Evolutionary conservation across 1,284 basidiomycete species (phyloP).

Genomic region (Ceratobasidium theobromae): DNA sequence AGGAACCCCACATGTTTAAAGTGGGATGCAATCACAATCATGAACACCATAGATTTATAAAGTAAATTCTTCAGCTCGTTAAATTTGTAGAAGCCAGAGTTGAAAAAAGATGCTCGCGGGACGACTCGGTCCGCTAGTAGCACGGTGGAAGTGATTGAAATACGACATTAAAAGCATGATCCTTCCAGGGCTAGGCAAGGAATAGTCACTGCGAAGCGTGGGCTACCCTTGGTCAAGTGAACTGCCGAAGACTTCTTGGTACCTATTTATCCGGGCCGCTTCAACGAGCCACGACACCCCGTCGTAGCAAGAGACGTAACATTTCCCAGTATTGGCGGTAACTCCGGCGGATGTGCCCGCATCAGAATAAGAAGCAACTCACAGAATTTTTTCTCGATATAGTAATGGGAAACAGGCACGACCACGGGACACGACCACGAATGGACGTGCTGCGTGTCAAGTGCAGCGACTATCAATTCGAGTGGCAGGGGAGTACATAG

Average conservation of each 20-base stretch:
- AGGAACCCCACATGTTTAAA: neutral
- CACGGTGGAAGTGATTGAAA: neutral
- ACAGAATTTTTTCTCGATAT: neutral
- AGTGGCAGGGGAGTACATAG: slow-evolving; percentile 7
- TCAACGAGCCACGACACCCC: neutral
- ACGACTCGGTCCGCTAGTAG: neutral
- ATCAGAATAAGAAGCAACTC: neutral
- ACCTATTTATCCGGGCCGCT: neutral
- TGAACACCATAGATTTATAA: neutral
- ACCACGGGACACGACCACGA: slow-evolving; percentile 68
- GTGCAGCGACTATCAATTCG: slow-evolving; percentile 36
- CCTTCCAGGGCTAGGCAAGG: neutral
- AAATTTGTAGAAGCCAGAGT: neutral
- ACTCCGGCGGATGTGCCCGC: neutral
- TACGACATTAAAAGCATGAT: neutral
- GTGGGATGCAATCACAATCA: neutral
- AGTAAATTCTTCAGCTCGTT: neutral
- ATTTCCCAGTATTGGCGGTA: neutral
- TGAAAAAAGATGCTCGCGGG: neutral
- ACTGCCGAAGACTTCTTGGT: neutral
- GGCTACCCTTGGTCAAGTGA: neutral
- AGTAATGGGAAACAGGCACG: slow-evolving; percentile 45
- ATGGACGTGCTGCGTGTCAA: slow-evolving; percentile 37
- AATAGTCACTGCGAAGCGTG: neutral
- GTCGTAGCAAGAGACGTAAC: neutral